Evolutionary conservation across 164 flowering plant species (phyloP).

Genomic region (Chloranthus sessilifolius): DNA sequence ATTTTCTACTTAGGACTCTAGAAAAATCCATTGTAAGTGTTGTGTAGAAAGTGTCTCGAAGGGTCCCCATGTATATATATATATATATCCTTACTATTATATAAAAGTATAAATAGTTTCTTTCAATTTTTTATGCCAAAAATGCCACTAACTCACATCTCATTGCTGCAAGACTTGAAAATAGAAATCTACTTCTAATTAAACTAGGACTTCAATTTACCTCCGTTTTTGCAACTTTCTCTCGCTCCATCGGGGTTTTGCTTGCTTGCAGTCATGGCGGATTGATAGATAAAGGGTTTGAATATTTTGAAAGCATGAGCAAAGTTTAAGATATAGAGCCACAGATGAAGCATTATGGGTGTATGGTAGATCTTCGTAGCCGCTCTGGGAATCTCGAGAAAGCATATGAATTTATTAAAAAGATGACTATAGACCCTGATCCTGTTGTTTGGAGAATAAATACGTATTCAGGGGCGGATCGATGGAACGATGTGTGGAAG

Average conservation of each 20-base stretch:
- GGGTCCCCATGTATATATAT: too few relatives aligned
- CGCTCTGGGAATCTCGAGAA: constrained; percentile 46
- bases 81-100: too few relatives aligned
- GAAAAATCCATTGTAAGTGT: too few relatives aligned
- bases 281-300: constrained; percentile 50
- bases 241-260: constrained; percentile 55
- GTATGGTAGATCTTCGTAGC: constrained; percentile 65
- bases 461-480: constrained; percentile 49
- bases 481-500: constrained; percentile 54
- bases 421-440: constrained; percentile 48
- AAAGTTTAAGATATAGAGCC: constrained; percentile 42
- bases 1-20: too few relatives aligned
- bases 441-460: constrained; percentile 55
- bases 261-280: constrained; percentile 70
- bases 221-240: too few relatives aligned
- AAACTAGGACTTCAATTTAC: too few relatives aligned
- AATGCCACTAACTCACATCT: too few relatives aligned
- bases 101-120: too few relatives aligned
- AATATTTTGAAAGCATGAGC: constrained; percentile 49
- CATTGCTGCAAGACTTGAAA: too few relatives aligned
- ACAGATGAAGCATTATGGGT: constrained; percentile 70
- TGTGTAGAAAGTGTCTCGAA: too few relatives aligned
- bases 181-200: too few relatives aligned
- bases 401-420: constrained; percentile 50
- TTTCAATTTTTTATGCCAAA: too few relatives aligned